Percentiles rank a stretch among this genome's conserved stretches.
Conservation (phyloP, 805 yeast species). For the Yarrowia alimentaria region DNA sequence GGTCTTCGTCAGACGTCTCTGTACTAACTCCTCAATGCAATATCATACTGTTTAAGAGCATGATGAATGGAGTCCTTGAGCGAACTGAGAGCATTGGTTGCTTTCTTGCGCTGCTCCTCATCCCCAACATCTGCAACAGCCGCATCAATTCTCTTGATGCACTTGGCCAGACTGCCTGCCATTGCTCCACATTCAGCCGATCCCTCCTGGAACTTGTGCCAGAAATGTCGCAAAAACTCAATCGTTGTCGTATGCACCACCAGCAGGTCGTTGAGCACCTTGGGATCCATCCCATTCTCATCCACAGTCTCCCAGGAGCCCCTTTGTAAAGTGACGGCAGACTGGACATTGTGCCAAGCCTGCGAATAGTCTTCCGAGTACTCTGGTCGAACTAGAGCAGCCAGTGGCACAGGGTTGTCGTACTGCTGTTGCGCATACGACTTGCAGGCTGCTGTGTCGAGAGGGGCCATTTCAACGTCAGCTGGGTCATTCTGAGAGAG, state of each 20-base stretch:
- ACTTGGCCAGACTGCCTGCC: constrained; percentile 50
- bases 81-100: constrained; percentile 43
- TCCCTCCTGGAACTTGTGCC: constrained; percentile 43
- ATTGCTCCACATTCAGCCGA: constrained; percentile 47
- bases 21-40: constrained; percentile 2
- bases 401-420: not conserved
- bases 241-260: constrained; percentile 64
- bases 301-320: constrained; percentile 6
- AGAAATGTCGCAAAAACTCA: constrained; percentile 74
- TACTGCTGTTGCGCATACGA: not conserved
- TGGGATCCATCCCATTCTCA: constrained; percentile 9
- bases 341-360: constrained; percentile 6
- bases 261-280: constrained; percentile 9
- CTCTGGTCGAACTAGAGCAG: not conserved
- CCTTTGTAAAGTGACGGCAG: not conserved
- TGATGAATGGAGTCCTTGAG: constrained; percentile 45
- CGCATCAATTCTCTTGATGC: constrained; percentile 47
- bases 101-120: constrained; percentile 30
- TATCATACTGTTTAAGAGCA: constrained; percentile 48
- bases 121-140: constrained; percentile 34
- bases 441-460: constrained; percentile 1
- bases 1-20: no score
- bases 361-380: not conserved
- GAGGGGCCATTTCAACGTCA: constrained; percentile 11
- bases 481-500: no score